Conservation (phyloP, 1,139 yeast species). For the Suzukiozyma palmioleophila region DNA sequence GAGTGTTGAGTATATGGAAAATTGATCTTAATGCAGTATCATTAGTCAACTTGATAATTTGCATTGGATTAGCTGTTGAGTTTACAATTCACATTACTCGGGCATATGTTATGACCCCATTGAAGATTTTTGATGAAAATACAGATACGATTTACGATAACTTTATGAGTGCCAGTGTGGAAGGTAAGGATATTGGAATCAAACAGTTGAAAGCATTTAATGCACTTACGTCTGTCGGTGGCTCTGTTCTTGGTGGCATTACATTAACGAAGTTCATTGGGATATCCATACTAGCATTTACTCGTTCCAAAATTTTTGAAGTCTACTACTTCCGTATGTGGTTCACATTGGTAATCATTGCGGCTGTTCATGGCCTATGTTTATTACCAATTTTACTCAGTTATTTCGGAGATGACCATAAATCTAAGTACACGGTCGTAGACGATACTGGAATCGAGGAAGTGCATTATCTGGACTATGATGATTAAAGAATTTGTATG, state of each 20-base stretch:
- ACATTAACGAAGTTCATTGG: conserved; percentile 88
- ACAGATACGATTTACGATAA: conserved; percentile 12
- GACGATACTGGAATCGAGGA: conserved; percentile 5
- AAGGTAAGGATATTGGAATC: conserved; percentile 7
- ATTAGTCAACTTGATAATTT: conserved; percentile 80
- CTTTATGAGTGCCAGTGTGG: conserved; percentile 12
- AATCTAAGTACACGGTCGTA: conserved; percentile 4
- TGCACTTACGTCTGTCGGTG: conserved; percentile 74
- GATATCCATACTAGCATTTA: conserved; percentile 78
- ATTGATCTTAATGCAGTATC: conserved; percentile 86
- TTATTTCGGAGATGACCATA: conserved; percentile 50
- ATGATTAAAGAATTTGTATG: no score
- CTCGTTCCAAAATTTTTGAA: conserved; percentile 81
- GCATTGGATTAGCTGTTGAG: conserved; percentile 90
- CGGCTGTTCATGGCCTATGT: conserved; percentile 73
- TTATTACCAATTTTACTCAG: conserved; percentile 74
- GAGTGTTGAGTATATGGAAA: conserved; percentile 70
- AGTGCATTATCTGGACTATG: no score
- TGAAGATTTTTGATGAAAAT: conserved; percentile 11
- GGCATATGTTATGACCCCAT: conserved; percentile 48
- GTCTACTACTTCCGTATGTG: conserved; percentile 94
- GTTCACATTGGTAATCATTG: conserved; percentile 74
- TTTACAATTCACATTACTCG: conserved; percentile 85
- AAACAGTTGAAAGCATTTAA: conserved; percentile 34
- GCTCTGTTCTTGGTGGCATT: conserved; percentile 85